phyloP scores from a whole-genome alignment of 768 basidiomycete species.

The Podaxis pistillaris region DNA sequence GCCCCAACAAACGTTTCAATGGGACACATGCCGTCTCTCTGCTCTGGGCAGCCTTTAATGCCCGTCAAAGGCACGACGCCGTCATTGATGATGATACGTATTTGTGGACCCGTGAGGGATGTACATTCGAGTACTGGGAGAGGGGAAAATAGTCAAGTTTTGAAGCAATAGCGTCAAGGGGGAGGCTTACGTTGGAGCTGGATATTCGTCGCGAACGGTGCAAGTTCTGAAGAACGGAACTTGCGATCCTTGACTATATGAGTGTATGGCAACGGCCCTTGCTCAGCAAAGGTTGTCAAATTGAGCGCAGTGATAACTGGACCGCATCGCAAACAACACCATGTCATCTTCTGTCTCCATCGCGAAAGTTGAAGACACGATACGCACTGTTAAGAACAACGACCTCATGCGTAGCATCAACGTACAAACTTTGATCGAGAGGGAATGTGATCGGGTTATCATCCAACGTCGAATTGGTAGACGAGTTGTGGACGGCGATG shows the following conservation, averaged over 20 bases:
- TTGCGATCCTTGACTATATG: constrained; percentile 65
- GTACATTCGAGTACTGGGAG: constrained; percentile 62
- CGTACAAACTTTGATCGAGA: constrained; percentile 69
- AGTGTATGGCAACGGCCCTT: constrained; percentile 74
- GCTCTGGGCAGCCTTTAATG: constrained; percentile 68
- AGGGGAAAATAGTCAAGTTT: not conserved
- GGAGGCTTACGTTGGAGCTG: constrained; percentile 75
- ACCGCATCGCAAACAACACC: not conserved
- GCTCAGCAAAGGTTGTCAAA: constrained; percentile 65
- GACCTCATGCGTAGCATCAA: constrained; percentile 92
- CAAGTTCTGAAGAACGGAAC: constrained; percentile 74
- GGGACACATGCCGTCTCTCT: constrained; percentile 77
- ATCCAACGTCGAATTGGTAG: constrained; percentile 82
- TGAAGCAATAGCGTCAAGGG: not conserved
- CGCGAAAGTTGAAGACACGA: too few species aligned
- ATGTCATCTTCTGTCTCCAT: not conserved
- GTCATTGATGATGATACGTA: constrained; percentile 87
- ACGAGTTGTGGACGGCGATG: constrained; percentile 69
- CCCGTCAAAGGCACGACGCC: constrained; percentile 79
- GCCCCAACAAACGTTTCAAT: constrained; percentile 69
- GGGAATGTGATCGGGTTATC: constrained; percentile 70
- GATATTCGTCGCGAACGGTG: constrained; percentile 86
- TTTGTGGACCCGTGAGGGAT: constrained; percentile 50
- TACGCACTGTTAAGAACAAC: constrained; percentile 74
- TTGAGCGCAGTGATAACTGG: constrained; percentile 84